Conservation (phyloP, 208 protist genomes). For the Porcisia hertigi region DNA sequence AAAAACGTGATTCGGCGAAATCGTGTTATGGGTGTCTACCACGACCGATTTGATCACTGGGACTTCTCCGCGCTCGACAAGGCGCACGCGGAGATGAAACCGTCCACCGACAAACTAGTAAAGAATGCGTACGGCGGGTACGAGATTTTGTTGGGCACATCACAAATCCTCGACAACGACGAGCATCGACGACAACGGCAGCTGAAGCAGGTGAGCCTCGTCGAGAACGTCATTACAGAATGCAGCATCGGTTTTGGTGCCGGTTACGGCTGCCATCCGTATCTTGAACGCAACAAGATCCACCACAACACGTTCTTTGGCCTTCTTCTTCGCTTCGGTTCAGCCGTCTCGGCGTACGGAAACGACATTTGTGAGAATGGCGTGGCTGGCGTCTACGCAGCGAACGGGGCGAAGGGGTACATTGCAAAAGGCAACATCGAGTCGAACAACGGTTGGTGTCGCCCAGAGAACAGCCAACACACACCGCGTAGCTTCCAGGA, state of each 20-base stretch:
- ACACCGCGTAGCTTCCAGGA: constrained; percentile 52
- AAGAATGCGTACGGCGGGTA: constrained; percentile 67
- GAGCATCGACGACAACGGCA: constrained; percentile 57
- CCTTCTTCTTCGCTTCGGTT: constrained; percentile 71
- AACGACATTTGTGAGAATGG: constrained; percentile 76
- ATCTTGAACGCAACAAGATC: constrained; percentile 71
- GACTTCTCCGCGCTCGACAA: constrained; percentile 39
- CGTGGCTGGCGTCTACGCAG: constrained; percentile 71
- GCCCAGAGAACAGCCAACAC: constrained; percentile 38
- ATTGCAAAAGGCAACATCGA: constrained; percentile 45
- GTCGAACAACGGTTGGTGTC: constrained; percentile 78
- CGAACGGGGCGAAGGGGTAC: constrained; percentile 65
- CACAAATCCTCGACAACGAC: constrained; percentile 37
- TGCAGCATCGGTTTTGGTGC: constrained; percentile 77
- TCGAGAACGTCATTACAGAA: constrained; percentile 70
- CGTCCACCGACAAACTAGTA: constrained; percentile 10
- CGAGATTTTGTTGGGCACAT: constrained; percentile 60
- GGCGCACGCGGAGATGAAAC: constrained; percentile 20
- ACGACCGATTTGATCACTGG: constrained; percentile 76
- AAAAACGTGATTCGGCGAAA: constrained; percentile 73
- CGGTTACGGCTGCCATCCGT: constrained; percentile 73
- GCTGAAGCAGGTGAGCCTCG: constrained; percentile 68
- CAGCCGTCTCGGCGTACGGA: constrained; percentile 53
- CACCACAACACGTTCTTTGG: constrained; percentile 83
- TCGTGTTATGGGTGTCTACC: constrained; percentile 80